These are phyloP conservation scores for Chlamydomonas schloesseri DNA, from an alignment of 139 green algal genomes.

Conservation along the genomic window DNA sequence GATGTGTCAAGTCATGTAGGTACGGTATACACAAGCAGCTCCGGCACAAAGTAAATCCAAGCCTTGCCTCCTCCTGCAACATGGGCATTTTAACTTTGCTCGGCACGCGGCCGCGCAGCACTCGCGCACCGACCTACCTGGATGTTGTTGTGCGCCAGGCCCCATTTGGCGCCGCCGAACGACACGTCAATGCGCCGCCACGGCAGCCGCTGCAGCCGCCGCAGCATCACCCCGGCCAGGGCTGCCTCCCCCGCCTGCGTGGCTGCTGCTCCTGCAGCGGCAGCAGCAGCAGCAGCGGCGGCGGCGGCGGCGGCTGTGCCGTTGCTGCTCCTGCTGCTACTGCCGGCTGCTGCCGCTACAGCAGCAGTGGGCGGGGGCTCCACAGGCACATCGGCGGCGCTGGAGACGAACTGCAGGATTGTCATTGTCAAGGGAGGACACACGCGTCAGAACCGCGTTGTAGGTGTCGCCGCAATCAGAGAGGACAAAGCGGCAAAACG, in stretches of 20 bases:
- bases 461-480: no score
- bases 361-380: not conserved
- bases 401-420: not conserved
- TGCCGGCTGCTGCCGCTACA: no score
- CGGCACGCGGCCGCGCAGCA: not conserved
- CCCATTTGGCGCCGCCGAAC: slow-evolving; percentile 57
- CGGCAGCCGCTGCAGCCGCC: slow-evolving; percentile 68
- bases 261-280: no score
- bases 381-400: not conserved
- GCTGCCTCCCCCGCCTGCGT: slow-evolving; percentile 1
- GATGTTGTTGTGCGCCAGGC: slow-evolving; percentile 76
- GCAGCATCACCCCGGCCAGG: slow-evolving; percentile 62
- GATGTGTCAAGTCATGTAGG: not conserved
- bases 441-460: no score
- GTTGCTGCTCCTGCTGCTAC: not conserved
- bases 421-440: no score
- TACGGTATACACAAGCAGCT: no score
- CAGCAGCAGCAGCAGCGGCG: not conserved
- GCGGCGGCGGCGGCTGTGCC: not conserved
- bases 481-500: no score
- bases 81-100: no score
- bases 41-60: no score
- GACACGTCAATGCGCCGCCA: slow-evolving; percentile 87
- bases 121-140: slow-evolving; percentile 52
- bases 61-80: no score